Evolutionary conservation across 2,329 filamentous ascomycete species (phyloP), one percentile per base, ranked within the genome.

Genomic region (Arthrocladium fulminans): DNA sequence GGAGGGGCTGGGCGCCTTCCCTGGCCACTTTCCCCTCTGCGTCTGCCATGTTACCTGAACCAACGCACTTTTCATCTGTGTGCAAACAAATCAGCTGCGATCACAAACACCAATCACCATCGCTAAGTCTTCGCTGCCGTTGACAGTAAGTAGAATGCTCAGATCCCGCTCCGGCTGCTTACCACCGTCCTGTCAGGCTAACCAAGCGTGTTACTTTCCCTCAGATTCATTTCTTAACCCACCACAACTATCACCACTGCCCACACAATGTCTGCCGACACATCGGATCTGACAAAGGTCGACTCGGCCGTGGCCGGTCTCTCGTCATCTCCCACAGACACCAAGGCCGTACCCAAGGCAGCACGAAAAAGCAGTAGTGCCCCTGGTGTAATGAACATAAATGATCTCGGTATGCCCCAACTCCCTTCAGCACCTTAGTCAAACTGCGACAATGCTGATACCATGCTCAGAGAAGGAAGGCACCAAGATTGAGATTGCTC

Each of bases 261-360:
- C n/a, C 23, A 38, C 51, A 55, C 39, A 48, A 59, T 59, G 57
- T 57, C 57, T 42, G 57, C 55, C 37, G 57, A 57, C 37, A 57
- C 57, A 46, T 57, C 55, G 52, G 55, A 59, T 49, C 55, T 59
- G 44, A 77, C 79, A 70, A 94, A 94, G 75, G 81, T 95, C 73
- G 89, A 96, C 71, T 95, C 89, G 52, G 88, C 87, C 73, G 81
- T 94, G 64, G 82, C 88, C 65, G 86, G 87, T 68, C 69, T 89
- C 61, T 77, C 80, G 57, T 76, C 78, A 61, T 82, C 81, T 51
- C 77, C 84, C 27, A 73, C 77, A 51, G 82, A 88, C 56, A 73
- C 74, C 47, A 47, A 54, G 43, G 53, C 45, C 17, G 62, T 67
- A 50, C 59, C 61, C 24, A 59, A 61, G 60, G 78, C 78, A 66